Percentiles rank a stretch among this genome's conserved stretches.
Evolutionary conservation across 352 stramenopile species (phyloP).

Genomic region (Phytophthora europaea): DNA sequence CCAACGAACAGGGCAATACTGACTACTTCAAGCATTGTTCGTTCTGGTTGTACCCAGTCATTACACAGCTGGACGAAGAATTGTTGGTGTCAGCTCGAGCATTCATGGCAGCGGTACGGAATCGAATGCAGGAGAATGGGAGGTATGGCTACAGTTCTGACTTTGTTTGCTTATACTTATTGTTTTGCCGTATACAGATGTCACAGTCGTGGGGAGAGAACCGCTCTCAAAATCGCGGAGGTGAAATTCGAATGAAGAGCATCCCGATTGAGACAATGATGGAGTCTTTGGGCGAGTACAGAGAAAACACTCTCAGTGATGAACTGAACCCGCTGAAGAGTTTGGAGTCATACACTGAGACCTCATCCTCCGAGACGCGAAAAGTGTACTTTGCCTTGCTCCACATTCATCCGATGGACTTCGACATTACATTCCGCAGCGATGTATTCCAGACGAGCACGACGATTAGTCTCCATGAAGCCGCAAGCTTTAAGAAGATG

Average conservation of each 20-base stretch:
- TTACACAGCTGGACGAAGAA: constrained; percentile 89
- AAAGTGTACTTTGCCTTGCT: constrained; percentile 92
- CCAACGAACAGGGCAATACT: constrained; percentile 89
- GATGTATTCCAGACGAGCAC: constrained; percentile 85
- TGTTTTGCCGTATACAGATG: constrained; percentile 51
- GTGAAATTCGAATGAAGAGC: constrained; percentile 85
- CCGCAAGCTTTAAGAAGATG: constrained; percentile 58
- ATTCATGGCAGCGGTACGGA: constrained; percentile 77
- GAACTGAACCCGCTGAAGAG: constrained; percentile 86
- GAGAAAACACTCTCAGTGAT: constrained; percentile 79
- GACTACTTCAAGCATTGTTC: constrained; percentile 93
- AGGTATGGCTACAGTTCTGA: constrained; percentile 7
- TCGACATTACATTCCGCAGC: constrained; percentile 91
- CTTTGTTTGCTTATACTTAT: constrained; percentile 9
- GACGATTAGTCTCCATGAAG: constrained; percentile 67
- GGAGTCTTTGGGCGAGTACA: constrained; percentile 78
- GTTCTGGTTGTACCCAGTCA: constrained; percentile 88
- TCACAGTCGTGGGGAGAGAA: constrained; percentile 74
- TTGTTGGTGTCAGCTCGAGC: constrained; percentile 75
- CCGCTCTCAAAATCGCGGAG: constrained; percentile 72
- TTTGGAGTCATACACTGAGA: constrained; percentile 68
- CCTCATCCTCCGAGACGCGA: constrained; percentile 74
- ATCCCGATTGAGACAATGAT: constrained; percentile 87
- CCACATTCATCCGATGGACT: constrained; percentile 90
- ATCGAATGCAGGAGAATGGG: background rate